Conservation (phyloP, 2,329 filamentous ascomycete genomes). For the Fusarium sp. region DNA sequence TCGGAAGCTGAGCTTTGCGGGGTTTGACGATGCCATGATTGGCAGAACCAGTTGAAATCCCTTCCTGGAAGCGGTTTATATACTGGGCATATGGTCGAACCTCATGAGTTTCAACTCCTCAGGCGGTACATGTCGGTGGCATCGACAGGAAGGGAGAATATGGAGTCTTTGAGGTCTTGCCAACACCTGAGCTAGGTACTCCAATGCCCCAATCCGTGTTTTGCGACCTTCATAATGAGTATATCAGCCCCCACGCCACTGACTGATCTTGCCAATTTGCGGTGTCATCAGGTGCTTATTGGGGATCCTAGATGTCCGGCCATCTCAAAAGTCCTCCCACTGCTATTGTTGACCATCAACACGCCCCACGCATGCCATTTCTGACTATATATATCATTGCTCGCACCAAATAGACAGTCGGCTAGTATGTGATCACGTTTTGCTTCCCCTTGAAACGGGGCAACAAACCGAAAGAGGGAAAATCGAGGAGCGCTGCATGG, state of each 20-base stretch:
- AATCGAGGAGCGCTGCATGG: not conserved
- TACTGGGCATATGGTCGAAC: not conserved
- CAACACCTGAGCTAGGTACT: not conserved
- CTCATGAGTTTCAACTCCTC: not conserved
- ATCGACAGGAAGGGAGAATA: not conserved
- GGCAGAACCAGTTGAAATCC: too few relatives aligned
- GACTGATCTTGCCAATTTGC: not conserved
- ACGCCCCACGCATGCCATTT: not conserved
- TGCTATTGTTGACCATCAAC: not conserved
- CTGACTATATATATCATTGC: not conserved
- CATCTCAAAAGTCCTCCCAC: not conserved
- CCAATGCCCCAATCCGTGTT: not conserved
- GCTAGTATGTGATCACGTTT: not conserved
- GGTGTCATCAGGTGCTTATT: not conserved
- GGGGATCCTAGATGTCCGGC: not conserved
- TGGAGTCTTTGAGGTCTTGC: not conserved
- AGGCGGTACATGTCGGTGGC: not conserved
- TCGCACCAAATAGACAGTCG: not conserved
- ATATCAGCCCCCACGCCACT: not conserved
- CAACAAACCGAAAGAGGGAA: not conserved
- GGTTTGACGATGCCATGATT: too few relatives aligned
- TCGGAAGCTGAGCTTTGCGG: too few relatives aligned
- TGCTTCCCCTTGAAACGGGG: not conserved
- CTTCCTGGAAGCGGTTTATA: not conserved
- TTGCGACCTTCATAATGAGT: not conserved